Evolutionary conservation across 352 stramenopile genomes (phyloP).

Genomic region (Globisporangium iwayamae): DNA sequence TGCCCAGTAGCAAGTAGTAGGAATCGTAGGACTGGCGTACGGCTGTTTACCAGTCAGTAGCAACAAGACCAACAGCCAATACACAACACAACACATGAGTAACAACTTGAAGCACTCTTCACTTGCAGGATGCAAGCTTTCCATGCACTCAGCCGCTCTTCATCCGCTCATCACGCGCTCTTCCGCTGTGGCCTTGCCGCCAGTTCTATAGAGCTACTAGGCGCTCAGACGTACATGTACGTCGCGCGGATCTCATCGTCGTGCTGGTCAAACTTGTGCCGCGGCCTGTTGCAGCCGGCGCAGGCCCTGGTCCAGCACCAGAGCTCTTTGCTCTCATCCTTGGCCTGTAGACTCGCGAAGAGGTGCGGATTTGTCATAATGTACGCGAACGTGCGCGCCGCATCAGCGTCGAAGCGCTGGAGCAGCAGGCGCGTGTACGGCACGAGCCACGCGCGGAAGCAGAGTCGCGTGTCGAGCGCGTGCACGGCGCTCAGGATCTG

Average conservation of each 20-base stretch:
- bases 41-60: not conserved
- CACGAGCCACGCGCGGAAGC: conserved; percentile 2
- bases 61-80: conserved; percentile 6
- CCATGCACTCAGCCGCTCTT: too few relatives aligned
- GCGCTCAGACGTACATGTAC: not conserved
- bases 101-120: too few relatives aligned
- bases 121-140: too few relatives aligned
- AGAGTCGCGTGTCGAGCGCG: not conserved
- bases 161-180: too few relatives aligned
- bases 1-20: conserved; percentile 13
- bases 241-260: not conserved
- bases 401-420: not conserved
- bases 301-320: not conserved
- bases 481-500: not conserved
- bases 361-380: not conserved
- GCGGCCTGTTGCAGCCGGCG: not conserved
- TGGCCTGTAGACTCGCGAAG: not conserved
- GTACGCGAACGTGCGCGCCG: not conserved
- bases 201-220: too few relatives aligned
- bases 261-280: conserved; percentile 1
- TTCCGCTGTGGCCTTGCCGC: too few relatives aligned
- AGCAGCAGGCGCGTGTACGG: not conserved
- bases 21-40: not conserved
- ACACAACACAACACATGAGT: not conserved
- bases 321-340: not conserved